phyloP scores from a whole-genome alignment of 2,329 filamentous ascomycete genomes.

The Neobulgaria alba region DNA sequence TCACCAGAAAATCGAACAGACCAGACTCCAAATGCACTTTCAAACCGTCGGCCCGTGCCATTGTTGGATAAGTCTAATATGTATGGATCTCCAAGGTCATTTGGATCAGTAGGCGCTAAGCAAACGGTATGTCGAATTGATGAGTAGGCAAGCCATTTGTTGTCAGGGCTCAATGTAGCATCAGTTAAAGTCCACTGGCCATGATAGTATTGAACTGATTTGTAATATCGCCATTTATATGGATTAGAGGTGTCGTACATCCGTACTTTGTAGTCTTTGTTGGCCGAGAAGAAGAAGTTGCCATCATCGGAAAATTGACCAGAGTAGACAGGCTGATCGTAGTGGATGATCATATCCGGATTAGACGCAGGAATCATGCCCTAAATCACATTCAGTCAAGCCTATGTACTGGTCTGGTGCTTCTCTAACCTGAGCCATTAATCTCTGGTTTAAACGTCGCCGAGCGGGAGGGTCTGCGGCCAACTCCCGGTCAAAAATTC shows the following conservation, averaged over 20 bases:
- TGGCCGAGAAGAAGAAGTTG: slow-evolving; percentile 91
- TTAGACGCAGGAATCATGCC: slow-evolving; percentile 67
- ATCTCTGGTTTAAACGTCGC: slow-evolving; percentile 49
- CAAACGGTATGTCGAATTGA: slow-evolving; percentile 81
- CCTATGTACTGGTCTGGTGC: background rate
- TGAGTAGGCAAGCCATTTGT: slow-evolving; percentile 83
- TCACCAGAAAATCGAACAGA: slow-evolving; percentile 89
- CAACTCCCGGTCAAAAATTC: slow-evolving; percentile 74
- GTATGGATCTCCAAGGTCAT: slow-evolving; percentile 70
- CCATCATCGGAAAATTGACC: slow-evolving; percentile 96
- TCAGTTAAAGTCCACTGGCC: slow-evolving; percentile 97
- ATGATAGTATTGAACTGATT: slow-evolving; percentile 74
- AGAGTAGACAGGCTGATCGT: slow-evolving; percentile 79
- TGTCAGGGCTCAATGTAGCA: slow-evolving; percentile 83
- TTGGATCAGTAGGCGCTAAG: slow-evolving; percentile 78
- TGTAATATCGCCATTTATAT: slow-evolving; percentile 93
- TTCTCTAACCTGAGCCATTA: slow-evolving; percentile 57
- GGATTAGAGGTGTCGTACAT: slow-evolving; percentile 98
- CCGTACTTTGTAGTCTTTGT: slow-evolving; percentile 86
- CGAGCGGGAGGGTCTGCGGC: slow-evolving; percentile 56
- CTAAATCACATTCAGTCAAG: slow-evolving; percentile 33
- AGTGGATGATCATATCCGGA: slow-evolving; percentile 82
- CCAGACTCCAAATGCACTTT: slow-evolving; percentile 60
- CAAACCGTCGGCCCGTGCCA: slow-evolving; percentile 21
- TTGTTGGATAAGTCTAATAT: slow-evolving; percentile 62